These are phyloP conservation scores for Blastocystis sp. DNA, from an alignment of 352 stramenopile genomes.

Conservation along the genomic window DNA sequence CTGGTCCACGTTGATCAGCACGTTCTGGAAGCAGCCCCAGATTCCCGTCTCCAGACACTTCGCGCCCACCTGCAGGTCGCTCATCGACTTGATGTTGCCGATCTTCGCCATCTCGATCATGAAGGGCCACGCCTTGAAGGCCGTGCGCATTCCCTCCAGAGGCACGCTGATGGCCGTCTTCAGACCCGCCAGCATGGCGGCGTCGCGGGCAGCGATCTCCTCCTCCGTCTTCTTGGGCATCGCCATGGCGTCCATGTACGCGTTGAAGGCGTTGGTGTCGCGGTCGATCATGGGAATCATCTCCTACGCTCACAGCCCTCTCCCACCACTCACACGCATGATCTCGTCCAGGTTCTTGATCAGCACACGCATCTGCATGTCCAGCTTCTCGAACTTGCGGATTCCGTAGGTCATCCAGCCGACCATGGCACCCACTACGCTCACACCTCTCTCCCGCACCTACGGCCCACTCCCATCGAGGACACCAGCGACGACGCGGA, in stretches of 20 bases:
- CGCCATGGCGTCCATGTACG: conserved; percentile 59
- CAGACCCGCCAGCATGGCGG: conserved; percentile 59
- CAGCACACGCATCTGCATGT: conserved; percentile 58
- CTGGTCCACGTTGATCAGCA: conserved; percentile 60
- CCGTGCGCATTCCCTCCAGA: conserved; percentile 59
- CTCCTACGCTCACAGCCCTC: background rate
- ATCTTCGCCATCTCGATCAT: conserved; percentile 60
- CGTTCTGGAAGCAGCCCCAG: conserved; percentile 60
- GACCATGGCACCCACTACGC: conserved; percentile 59
- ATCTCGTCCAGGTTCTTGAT: conserved; percentile 59
- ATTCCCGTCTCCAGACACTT: conserved; percentile 60
- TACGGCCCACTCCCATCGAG: conserved; percentile 57
- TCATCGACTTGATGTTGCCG: conserved; percentile 61
- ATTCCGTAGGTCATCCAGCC: conserved; percentile 60
- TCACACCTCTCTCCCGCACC: background rate
- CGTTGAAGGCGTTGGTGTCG: conserved; percentile 60
- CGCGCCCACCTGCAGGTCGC: conserved; percentile 59
- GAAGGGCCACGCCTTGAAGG: conserved; percentile 52
- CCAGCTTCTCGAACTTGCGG: conserved; percentile 58
- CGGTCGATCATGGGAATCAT: conserved; percentile 60
- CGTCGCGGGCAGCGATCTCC: conserved; percentile 56
- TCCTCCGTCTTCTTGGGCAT: conserved; percentile 59
- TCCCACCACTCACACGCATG: background rate
- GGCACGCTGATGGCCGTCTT: conserved; percentile 59
- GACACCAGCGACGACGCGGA: conserved; percentile 57